Evolutionary conservation across 768 basidiomycete genomes (phyloP), one percentile per base, ranked within the genome.

Genomic region (Suillus tomentosus): DNA sequence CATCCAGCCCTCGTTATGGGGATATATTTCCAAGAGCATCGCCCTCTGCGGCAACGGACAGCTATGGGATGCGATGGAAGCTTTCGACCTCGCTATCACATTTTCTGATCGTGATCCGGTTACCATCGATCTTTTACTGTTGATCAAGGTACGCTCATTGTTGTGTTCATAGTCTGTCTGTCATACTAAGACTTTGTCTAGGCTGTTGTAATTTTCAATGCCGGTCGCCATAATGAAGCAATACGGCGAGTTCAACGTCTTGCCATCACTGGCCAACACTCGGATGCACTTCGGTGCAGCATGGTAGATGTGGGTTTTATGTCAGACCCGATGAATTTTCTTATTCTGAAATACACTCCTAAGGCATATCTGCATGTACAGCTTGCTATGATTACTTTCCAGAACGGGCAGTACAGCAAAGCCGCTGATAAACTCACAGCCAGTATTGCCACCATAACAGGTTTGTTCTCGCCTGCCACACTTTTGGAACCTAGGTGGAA

Each of bases 31-130:
- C 22, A 48, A 48, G 47, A 13, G 47, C 13, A 11, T 48, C 13
- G 47, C 47, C 11, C 47, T 48, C 47, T 48, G 47, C 11, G 47
- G 47, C 22, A 48, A 48, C 1, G 47, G 22, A 22, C 47, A 48
- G 22, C 47, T 48, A n/a, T 48, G 47, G 47, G 47, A 48, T 22
- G 47, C 47, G 22, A 48, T 48, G 47, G 47, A 48, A 48, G 47
- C 47, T 7, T 48, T 48, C 13, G 47, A 48, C 22, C 47, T 48
- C 22, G 22, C 47, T 48, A 48, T 48, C 47, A 48, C 47, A 22
- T 48, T 48, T 48, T 48, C 47, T n/a, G 22, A 48, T 48, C 47
- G 22, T 13, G 13, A 48, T 48, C 47, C 47, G 1, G 22, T 48
- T 48, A 22, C 47, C 13, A 7, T 48, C 0, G 47, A 48, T 48